Evolutionary conservation across 148 eudicot species (phyloP).

Genomic region (Nepenthes gracilis): DNA sequence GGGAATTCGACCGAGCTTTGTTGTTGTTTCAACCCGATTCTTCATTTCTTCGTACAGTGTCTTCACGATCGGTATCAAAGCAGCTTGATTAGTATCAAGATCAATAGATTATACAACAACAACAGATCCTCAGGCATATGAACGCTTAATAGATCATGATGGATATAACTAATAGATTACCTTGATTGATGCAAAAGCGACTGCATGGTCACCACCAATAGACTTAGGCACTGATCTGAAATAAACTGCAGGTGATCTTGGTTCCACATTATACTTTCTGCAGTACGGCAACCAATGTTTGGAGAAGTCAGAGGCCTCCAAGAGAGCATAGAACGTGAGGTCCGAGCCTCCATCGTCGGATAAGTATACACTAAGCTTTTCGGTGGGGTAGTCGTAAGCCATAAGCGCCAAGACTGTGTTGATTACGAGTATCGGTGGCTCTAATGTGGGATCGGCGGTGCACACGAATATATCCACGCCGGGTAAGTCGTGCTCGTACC

Average conservation of each 20-base stretch:
- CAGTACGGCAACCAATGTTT: constrained; percentile 67
- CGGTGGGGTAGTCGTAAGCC: constrained; percentile 57
- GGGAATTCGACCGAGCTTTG: constrained; percentile 30
- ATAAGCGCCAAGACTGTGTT: constrained; percentile 56
- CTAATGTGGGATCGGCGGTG: constrained; percentile 51
- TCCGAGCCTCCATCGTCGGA: constrained; percentile 77
- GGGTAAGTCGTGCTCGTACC: constrained; percentile 41
- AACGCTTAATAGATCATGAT: too few species aligned
- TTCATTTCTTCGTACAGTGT: constrained; percentile 62
- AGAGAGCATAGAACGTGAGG: constrained; percentile 57
- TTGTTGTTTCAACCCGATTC: constrained; percentile 33
- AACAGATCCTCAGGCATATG: too few species aligned
- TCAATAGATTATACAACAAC: too few species aligned
- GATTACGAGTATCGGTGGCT: constrained; percentile 60
- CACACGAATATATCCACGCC: constrained; percentile 59
- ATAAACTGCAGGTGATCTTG: constrained; percentile 61
- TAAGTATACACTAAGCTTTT: constrained; percentile 46
- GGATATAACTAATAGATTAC: constrained; percentile 9
- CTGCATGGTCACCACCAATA: constrained; percentile 9
- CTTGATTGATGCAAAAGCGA: constrained; percentile 33
- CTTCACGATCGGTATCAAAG: constrained; percentile 11
- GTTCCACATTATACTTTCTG: constrained; percentile 43
- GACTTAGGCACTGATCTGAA: constrained; percentile 20
- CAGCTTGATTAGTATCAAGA: too few species aligned
- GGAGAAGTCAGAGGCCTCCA: constrained; percentile 50